phyloP scores from a whole-genome alignment of 768 basidiomycete genomes.

The Kwoniella mangroviensis region DNA sequence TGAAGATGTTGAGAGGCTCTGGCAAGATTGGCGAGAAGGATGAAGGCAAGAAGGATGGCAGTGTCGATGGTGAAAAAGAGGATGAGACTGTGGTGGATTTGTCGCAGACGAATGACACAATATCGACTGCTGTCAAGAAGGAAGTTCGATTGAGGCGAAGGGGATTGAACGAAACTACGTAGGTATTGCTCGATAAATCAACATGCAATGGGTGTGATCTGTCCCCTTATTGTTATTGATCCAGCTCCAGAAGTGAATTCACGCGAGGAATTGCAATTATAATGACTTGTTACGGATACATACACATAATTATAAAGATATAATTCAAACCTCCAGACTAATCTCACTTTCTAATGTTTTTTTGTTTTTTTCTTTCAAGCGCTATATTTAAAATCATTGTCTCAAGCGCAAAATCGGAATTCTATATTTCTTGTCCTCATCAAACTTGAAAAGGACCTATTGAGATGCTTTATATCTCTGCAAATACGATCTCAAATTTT shows the following conservation, averaged over 20 bases:
- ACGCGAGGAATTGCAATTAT: neutral
- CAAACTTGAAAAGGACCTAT: neutral
- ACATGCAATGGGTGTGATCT: too few relatives aligned
- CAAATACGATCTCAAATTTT: slow-evolving; percentile 31
- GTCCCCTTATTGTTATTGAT: too few relatives aligned
- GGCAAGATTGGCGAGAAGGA: slow-evolving; percentile 3
- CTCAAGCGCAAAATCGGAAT: too few relatives aligned
- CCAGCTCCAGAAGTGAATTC: too few relatives aligned
- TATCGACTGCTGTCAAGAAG: neutral
- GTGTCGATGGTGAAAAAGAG: neutral
- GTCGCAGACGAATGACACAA: neutral
- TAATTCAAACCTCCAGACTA: neutral
- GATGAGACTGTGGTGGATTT: neutral
- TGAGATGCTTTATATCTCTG: slow-evolving; percentile 22
- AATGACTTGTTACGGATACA: neutral
- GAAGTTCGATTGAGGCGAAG: slow-evolving; percentile 6
- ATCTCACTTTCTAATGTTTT: too few relatives aligned
- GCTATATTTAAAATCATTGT: too few relatives aligned
- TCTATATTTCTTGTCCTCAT: too few relatives aligned
- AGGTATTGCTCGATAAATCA: too few relatives aligned
- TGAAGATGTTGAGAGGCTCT: slow-evolving; percentile 24
- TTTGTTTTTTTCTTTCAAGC: too few relatives aligned
- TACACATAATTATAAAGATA: neutral
- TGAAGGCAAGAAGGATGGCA: neutral
- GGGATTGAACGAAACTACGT: neutral